phyloP scores from a whole-genome alignment of 2,329 filamentous ascomycete genomes.

The Sporothrix variecibatus region DNA sequence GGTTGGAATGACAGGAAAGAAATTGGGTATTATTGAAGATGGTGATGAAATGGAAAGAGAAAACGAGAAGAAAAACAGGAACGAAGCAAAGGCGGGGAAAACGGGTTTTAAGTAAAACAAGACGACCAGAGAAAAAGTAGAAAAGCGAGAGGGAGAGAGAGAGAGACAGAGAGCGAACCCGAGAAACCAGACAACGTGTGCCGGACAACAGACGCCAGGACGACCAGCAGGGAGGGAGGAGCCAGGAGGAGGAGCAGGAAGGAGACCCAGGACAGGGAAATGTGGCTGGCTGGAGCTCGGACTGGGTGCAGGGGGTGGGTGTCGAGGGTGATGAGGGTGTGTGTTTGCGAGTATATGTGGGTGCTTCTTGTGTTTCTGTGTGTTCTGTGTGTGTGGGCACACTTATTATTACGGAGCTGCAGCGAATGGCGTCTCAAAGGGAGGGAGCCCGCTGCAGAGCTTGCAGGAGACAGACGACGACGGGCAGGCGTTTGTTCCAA shows the following conservation, averaged over 20 bases:
- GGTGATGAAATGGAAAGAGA: not conserved
- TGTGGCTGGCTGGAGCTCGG: constrained; percentile 5
- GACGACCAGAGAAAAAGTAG: not conserved
- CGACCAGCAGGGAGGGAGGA: not conserved
- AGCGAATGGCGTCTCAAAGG: not conserved
- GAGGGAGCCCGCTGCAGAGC: constrained; percentile 1
- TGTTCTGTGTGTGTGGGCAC: constrained; percentile 2
- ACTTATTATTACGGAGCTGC: not conserved
- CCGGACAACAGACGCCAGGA: constrained; percentile 2
- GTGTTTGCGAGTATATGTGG: not conserved
- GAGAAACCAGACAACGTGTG: constrained; percentile 8
- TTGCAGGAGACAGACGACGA: not conserved
- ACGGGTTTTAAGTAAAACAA: constrained; percentile 16
- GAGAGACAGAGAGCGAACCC: not conserved
- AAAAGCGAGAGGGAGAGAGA: not conserved
- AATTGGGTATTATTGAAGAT: not conserved
- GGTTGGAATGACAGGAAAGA: not conserved
- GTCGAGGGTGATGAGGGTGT: not conserved
- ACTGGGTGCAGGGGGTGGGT: not conserved
- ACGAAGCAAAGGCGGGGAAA: not conserved
- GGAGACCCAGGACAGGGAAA: not conserved
- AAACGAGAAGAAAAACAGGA: not conserved
- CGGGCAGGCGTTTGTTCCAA: not conserved
- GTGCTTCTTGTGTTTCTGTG: not conserved
- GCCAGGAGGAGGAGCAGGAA: not conserved